A percentile compares a stretch with the other conserved stretches of the same genome.
These are phyloP conservation scores for Pseudozyma thailandica DNA, from an alignment of 1,284 basidiomycete species.

Conservation along the genomic window DNA sequence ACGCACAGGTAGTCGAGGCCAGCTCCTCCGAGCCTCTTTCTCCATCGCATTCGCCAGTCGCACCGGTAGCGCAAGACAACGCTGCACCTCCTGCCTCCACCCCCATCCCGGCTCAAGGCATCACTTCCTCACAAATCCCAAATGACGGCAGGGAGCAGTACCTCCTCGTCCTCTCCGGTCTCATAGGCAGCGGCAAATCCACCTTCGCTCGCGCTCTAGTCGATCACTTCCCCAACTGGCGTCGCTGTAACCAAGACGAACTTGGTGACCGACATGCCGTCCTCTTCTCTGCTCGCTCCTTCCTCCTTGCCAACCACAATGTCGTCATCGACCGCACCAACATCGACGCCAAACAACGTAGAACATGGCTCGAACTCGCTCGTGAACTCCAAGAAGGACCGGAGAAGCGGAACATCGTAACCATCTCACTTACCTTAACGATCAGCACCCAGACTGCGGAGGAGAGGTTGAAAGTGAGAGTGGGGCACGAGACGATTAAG, in stretches of 20 bases:
- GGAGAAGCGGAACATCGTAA: conserved; percentile 12
- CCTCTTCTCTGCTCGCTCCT: conserved; percentile 20
- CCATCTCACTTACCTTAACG: conserved; percentile 36
- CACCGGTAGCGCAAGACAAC: background rate
- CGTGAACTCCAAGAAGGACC: conserved; percentile 5
- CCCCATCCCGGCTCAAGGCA: background rate
- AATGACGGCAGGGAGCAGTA: conserved; percentile 17
- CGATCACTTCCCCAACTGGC: conserved; percentile 32
- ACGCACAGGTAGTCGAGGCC: conserved; percentile 4
- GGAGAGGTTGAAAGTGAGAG: conserved; percentile 16
- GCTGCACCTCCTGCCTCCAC: background rate
- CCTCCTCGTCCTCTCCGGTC: conserved; percentile 38
- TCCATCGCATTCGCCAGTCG: background rate
- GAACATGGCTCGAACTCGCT: conserved; percentile 46
- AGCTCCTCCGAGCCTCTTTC: background rate
- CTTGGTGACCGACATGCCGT: conserved; percentile 39
- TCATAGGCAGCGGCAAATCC: conserved; percentile 49
- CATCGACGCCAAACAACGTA: conserved; percentile 44
- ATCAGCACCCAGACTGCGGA: conserved; percentile 30
- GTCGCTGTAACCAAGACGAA: conserved; percentile 49
- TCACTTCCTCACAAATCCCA: background rate
- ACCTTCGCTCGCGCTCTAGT: conserved; percentile 42
- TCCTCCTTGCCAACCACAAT: conserved; percentile 21
- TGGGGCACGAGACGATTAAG: conserved; percentile 47
- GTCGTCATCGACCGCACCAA: conserved; percentile 51